These are phyloP conservation scores for Epichloe typhina DNA, from an alignment of 2,329 filamentous ascomycete genomes.

Conservation along the genomic window DNA sequence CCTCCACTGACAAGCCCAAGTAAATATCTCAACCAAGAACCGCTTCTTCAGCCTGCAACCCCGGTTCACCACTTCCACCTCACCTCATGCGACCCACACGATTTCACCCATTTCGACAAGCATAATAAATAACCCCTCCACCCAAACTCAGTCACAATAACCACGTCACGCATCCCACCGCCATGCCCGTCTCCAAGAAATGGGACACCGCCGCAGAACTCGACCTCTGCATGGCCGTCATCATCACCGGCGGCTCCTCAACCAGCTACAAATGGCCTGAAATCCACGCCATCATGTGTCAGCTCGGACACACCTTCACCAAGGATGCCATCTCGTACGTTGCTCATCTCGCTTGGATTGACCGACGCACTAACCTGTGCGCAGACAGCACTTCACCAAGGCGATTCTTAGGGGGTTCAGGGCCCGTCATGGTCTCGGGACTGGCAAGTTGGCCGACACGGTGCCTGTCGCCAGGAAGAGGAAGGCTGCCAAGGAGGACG, in stretches of 20 bases:
- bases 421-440: slow-evolving; percentile 11
- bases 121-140: background rate
- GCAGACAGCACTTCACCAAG: slow-evolving; percentile 27
- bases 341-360: background rate
- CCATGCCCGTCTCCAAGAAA: slow-evolving; percentile 21
- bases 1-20: too few species aligned
- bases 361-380: background rate
- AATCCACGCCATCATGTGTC: slow-evolving; percentile 18
- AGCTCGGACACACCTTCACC: slow-evolving; percentile 22
- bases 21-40: too few species aligned
- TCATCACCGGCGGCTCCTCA: slow-evolving; percentile 12
- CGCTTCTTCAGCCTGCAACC: too few species aligned
- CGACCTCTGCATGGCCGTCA: slow-evolving; percentile 25
- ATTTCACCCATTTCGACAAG: too few species aligned
- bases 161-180: slow-evolving; percentile 2
- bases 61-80: background rate
- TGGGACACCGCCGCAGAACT: slow-evolving; percentile 24
- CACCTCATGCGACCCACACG: background rate
- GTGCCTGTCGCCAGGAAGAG: slow-evolving; percentile 8
- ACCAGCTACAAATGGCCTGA: slow-evolving; percentile 21
- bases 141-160: background rate
- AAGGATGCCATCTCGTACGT: slow-evolving; percentile 27
- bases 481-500: background rate
- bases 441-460: slow-evolving; percentile 1
- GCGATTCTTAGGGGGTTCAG: slow-evolving; percentile 23